phyloP scores from a whole-genome alignment of 129 eudicot species.

The Lonicera japonica region DNA sequence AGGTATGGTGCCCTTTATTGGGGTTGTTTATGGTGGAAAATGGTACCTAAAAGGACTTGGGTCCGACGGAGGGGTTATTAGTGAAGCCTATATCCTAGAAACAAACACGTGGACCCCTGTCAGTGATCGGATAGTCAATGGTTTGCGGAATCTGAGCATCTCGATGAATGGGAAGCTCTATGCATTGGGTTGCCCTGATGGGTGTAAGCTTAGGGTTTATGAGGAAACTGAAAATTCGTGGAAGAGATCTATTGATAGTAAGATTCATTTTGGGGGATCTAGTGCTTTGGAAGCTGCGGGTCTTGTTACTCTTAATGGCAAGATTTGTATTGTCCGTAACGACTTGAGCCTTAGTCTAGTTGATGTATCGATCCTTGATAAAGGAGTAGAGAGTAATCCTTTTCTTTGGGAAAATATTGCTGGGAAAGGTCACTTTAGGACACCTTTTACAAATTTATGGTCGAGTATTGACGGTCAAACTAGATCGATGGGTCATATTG shows the following conservation, averaged over 20 bases:
- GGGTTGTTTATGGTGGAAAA: conserved; percentile 73
- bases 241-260: conserved; percentile 79
- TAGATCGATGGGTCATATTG: conserved; percentile 82
- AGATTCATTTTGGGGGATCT: conserved; percentile 75
- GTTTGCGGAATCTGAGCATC: conserved; percentile 94
- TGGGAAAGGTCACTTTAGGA: conserved; percentile 71
- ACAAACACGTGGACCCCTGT: conserved; percentile 59
- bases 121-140: conserved; percentile 68
- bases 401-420: conserved; percentile 88
- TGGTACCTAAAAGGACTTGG: conserved; percentile 93
- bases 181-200: conserved; percentile 85
- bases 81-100: conserved; percentile 76
- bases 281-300: conserved; percentile 94
- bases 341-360: conserved; percentile 96
- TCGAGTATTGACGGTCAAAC: conserved; percentile 80
- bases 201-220: conserved; percentile 77
- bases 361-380: conserved; percentile 66
- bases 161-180: conserved; percentile 84
- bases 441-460: conserved; percentile 69
- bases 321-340: conserved; percentile 84
- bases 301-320: conserved; percentile 76
- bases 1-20: conserved; percentile 94
- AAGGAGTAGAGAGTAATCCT: conserved; percentile 67
- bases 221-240: conserved; percentile 65
- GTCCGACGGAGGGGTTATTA: conserved; percentile 69